Evolutionary conservation across 2,329 filamentous ascomycete species (phyloP), one percentile per base, ranked within the genome.

Genomic region (Fusarium illudens): DNA sequence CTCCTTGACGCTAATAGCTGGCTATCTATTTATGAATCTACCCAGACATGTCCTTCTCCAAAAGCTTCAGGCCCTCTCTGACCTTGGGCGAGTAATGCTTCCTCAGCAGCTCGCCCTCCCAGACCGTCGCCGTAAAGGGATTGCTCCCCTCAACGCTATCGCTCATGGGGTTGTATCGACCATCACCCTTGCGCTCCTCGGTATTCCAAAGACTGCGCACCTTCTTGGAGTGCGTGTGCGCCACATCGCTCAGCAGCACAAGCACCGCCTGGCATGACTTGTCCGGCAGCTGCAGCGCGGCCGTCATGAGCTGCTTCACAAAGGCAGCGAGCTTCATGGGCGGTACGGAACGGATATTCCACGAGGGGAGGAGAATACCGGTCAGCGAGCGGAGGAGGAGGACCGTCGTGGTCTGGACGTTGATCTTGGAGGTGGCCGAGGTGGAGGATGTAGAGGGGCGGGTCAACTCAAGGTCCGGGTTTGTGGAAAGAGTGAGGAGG

Each of bases 391-490:
- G 92, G 64, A 98, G 87, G 55, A 99, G 88, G 25, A 99, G 89
- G 17, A 97, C 94, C 3, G 94, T 96, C 0, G 94, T 97, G 0
- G 96, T 99, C 75, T 97, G 92, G 58, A 97, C 89, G 81, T 99
- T 98, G 81, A 99, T 89, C 78, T 92, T 96, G 73, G 82, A 84
- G 27, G 81, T 73, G 36, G 83, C 77, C 39, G 80, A 80, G 50
- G 78, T 75, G 56, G 81, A 73, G 62, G 78, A 67, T 69, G 81
- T 75, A 69, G 77, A 73, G n/a, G 77, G 79, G 39, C 76, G 75
- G 50, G 92, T 90, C 63, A 92, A 88, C 78, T 99, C 96, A 70
- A 99, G 89, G 76, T 97, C 93, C 0, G 94, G 86, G 77, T 96
- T 92, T 50, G 94, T 83, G 4, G 91, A 90, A 25, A 97, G 86